A percentile compares a stretch with the other conserved stretches of the same genome.
phyloP scores from a whole-genome alignment of 2,329 filamentous ascomycete species.

The Diaporthe citri region DNA sequence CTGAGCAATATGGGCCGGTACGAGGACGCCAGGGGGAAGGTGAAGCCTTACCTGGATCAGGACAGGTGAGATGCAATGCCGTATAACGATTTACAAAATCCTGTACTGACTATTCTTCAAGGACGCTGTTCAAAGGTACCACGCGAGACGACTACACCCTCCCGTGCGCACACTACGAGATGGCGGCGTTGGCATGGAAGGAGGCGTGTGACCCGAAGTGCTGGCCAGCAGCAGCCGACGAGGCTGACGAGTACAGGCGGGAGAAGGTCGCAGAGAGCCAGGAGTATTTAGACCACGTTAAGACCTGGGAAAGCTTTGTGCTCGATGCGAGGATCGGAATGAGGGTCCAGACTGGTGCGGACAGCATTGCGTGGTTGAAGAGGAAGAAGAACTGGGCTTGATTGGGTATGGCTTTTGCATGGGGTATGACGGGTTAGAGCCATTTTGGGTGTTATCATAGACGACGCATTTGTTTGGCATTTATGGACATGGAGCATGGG shows the following conservation, averaged over 20 bases:
- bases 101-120: constrained; percentile 46
- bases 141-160: constrained; percentile 77
- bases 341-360: constrained; percentile 77
- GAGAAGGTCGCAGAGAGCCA: constrained; percentile 72
- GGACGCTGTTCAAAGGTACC: constrained; percentile 67
- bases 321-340: constrained; percentile 82
- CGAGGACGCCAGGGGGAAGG: constrained; percentile 73
- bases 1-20: constrained; percentile 73
- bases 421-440: background rate
- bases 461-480: background rate
- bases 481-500: constrained; percentile 6
- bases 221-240: constrained; percentile 45
- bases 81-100: background rate
- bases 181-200: constrained; percentile 84
- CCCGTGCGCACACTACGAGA: constrained; percentile 86
- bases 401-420: background rate
- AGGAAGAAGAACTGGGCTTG: constrained; percentile 54
- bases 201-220: constrained; percentile 64
- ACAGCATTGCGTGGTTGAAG: constrained; percentile 71
- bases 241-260: constrained; percentile 53
- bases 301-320: constrained; percentile 78
- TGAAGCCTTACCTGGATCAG: constrained; percentile 75
- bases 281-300: constrained; percentile 74
- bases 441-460: background rate
- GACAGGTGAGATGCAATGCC: constrained; percentile 63